Percentiles rank a stretch among this genome's conserved stretches.
phyloP scores from a whole-genome alignment of 2,329 filamentous ascomycete genomes.

The Seiridium unicorne region DNA sequence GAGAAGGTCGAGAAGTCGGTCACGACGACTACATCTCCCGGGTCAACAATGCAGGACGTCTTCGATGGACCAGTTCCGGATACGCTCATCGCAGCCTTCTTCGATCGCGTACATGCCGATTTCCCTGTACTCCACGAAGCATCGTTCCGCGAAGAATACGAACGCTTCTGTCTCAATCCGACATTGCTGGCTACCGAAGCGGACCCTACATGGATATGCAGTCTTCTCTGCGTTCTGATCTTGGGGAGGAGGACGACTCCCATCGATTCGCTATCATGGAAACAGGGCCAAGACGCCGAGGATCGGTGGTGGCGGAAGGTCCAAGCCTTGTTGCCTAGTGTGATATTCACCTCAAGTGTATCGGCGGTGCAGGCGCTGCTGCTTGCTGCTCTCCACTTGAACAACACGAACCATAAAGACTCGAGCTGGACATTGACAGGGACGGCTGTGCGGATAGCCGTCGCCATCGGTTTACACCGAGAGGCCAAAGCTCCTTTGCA shows the following conservation, averaged over 20 bases:
- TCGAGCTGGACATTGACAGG: slow-evolving; percentile 39
- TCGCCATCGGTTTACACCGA: slow-evolving; percentile 41
- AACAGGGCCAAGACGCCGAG: slow-evolving; percentile 25
- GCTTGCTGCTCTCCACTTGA: slow-evolving; percentile 39
- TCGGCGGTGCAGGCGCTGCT: slow-evolving; percentile 39
- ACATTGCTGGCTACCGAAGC: slow-evolving; percentile 21
- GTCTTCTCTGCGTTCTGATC: slow-evolving; percentile 37
- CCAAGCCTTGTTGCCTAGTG: slow-evolving; percentile 36
- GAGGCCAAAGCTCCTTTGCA: slow-evolving; percentile 32
- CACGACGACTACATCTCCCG: slow-evolving; percentile 12
- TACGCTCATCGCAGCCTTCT: slow-evolving; percentile 35
- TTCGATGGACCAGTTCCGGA: slow-evolving; percentile 24
- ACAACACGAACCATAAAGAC: slow-evolving; percentile 43
- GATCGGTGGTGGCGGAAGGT: slow-evolving; percentile 38
- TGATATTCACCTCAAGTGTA: slow-evolving; percentile 40
- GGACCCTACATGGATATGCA: slow-evolving; percentile 39
- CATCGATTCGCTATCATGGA: slow-evolving; percentile 28
- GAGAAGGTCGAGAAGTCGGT: background rate
- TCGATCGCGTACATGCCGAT: slow-evolving; percentile 39
- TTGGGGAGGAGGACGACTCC: slow-evolving; percentile 32
- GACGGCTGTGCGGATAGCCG: slow-evolving; percentile 39
- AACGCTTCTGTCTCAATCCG: slow-evolving; percentile 25
- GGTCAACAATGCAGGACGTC: slow-evolving; percentile 22
- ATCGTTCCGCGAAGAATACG: slow-evolving; percentile 38
- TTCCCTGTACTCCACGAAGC: slow-evolving; percentile 40